A percentile compares a stretch with the other conserved stretches of the same genome.
phyloP scores from a whole-genome alignment of 352 stramenopile genomes.

The Pelagophyceae sp. region DNA sequence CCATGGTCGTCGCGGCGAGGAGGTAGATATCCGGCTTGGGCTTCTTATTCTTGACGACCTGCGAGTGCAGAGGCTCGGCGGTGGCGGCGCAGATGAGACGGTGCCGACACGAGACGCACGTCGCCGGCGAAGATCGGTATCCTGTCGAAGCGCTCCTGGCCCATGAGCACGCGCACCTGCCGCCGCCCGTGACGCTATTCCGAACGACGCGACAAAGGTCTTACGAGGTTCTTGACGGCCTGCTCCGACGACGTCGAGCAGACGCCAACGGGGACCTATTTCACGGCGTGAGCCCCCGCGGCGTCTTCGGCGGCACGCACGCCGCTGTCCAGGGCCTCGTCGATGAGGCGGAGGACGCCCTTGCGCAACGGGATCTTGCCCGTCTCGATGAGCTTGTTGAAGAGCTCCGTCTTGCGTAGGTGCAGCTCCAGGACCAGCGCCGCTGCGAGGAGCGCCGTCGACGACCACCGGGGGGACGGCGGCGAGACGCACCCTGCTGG shows the following conservation, averaged over 20 bases:
- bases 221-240: constrained; percentile 35
- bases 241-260: constrained; percentile 33
- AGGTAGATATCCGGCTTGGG: constrained; percentile 64
- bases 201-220: too few relatives aligned
- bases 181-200: too few relatives aligned
- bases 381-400: constrained; percentile 52
- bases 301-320: constrained; percentile 48
- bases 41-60: constrained; percentile 64
- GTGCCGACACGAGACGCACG: too few relatives aligned
- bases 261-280: constrained; percentile 38
- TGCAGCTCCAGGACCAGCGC: constrained; percentile 60
- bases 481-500: too few relatives aligned
- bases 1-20: constrained; percentile 55
- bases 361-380: constrained; percentile 45
- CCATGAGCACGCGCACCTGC: constrained; percentile 60
- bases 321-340: constrained; percentile 42
- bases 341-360: constrained; percentile 48
- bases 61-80: too few relatives aligned
- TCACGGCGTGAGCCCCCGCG: too few relatives aligned
- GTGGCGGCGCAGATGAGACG: too few relatives aligned
- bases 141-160: constrained; percentile 39
- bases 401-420: constrained; percentile 65
- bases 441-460: too few relatives aligned
- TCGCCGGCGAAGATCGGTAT: constrained; percentile 67
- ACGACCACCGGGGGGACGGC: too few relatives aligned